Percentiles rank a stretch among this genome's conserved stretches.
Evolutionary conservation across 495 filamentous ascomycete genomes (phyloP).

Genomic region (Daldinia loculata): DNA sequence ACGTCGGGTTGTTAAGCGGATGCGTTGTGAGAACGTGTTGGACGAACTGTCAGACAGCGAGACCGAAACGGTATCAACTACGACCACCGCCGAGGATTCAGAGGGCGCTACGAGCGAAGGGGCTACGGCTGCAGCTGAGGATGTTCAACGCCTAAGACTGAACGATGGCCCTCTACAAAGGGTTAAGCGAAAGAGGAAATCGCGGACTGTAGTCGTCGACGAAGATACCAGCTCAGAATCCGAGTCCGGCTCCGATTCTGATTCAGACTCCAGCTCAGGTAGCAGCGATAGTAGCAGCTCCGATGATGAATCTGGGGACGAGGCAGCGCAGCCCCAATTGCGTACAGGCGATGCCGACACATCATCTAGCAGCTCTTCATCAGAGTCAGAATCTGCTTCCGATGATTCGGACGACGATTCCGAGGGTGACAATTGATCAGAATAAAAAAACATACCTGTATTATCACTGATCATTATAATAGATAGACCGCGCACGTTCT

Average conservation of each 20-base stretch:
- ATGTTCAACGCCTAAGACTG: constrained; percentile 49
- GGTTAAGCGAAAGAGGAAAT: constrained; percentile 65
- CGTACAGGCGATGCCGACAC: constrained; percentile 30
- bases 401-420: constrained; percentile 34
- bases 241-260: constrained; percentile 42
- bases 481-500: constrained; percentile 9
- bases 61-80: constrained; percentile 41
- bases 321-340: constrained; percentile 15
- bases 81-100: constrained; percentile 18
- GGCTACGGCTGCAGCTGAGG: constrained; percentile 47
- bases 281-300: constrained; percentile 39
- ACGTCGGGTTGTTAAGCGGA: constrained; percentile 58
- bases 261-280: constrained; percentile 43
- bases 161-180: constrained; percentile 55
- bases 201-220: constrained; percentile 52
- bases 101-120: constrained; percentile 29
- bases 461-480: constrained; percentile 3
- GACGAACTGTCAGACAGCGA: constrained; percentile 57
- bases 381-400: constrained; percentile 28
- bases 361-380: constrained; percentile 47
- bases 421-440: constrained; percentile 25
- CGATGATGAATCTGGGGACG: constrained; percentile 27
- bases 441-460: background rate
- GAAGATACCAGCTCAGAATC: constrained; percentile 51
- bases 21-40: constrained; percentile 58